Evolutionary conservation across 306 rosid genomes (phyloP).

Genomic region (Oxytropis ochrocephala): DNA sequence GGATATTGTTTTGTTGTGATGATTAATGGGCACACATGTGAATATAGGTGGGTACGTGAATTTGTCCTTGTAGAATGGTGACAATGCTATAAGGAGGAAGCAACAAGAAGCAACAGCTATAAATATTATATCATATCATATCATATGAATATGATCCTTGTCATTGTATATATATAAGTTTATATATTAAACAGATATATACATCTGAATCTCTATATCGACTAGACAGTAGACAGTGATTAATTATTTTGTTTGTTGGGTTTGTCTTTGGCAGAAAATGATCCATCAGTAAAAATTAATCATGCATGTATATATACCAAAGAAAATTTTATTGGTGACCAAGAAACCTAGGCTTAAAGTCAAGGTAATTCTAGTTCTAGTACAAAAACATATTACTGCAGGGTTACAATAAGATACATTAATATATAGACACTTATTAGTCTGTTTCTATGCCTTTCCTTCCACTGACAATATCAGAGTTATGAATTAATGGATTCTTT

Average conservation of each 20-base stretch:
- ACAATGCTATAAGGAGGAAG: slow-evolving; percentile 49
- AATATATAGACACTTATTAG: background rate
- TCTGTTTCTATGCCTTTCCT: background rate
- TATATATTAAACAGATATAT: background rate
- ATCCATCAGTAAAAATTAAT: background rate
- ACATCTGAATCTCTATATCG: background rate
- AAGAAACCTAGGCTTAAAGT: no score
- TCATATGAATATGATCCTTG: background rate
- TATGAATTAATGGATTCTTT: background rate
- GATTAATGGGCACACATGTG: slow-evolving; percentile 91
- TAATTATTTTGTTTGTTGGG: background rate
- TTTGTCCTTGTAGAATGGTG: slow-evolving; percentile 65
- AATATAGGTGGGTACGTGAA: slow-evolving; percentile 64
- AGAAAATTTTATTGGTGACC: no score
- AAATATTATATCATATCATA: background rate
- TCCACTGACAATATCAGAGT: background rate
- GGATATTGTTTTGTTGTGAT: slow-evolving; percentile 81
- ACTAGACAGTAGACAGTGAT: background rate
- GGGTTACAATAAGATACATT: no score
- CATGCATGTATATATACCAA: no score
- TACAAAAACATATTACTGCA: no score
- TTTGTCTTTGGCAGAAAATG: background rate
- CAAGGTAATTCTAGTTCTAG: no score
- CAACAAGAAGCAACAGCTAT: slow-evolving; percentile 30
- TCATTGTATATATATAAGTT: background rate